phyloP scores from a whole-genome alignment of 2,329 filamentous ascomycete genomes.

The Sporothrix globosa region DNA sequence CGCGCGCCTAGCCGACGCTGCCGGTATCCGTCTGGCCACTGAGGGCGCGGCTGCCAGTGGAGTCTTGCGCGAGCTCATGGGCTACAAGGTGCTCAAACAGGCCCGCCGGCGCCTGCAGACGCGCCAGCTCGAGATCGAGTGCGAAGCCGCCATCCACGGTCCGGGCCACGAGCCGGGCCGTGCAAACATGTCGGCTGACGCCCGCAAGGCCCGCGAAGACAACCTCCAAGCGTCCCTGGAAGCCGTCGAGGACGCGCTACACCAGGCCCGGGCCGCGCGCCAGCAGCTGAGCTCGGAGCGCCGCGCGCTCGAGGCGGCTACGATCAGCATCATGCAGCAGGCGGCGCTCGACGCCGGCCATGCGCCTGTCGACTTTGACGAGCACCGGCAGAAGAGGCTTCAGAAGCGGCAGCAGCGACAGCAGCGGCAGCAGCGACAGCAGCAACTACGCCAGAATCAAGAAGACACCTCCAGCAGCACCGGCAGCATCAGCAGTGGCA shows the following conservation, averaged over 20 bases:
- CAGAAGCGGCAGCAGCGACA: neutral
- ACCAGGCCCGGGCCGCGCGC: slow-evolving; percentile 35
- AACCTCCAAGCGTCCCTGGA: slow-evolving; percentile 29
- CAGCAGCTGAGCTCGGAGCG: slow-evolving; percentile 35
- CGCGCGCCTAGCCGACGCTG: slow-evolving; percentile 38
- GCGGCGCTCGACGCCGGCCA: slow-evolving; percentile 40
- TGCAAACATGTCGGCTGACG: neutral
- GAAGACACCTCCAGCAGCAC: neutral
- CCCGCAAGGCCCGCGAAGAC: neutral
- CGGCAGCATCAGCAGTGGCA: slow-evolving; percentile 10
- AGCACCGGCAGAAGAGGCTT: slow-evolving; percentile 9
- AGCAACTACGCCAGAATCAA: slow-evolving; percentile 19
- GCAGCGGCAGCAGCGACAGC: neutral
- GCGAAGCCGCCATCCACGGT: neutral
- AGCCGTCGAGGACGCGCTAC: slow-evolving; percentile 39
- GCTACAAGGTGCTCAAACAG: slow-evolving; percentile 37
- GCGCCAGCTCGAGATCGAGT: slow-evolving; percentile 24
- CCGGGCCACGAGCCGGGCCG: neutral
- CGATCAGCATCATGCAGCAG: slow-evolving; percentile 42
- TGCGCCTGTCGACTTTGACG: slow-evolving; percentile 37
- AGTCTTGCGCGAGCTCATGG: slow-evolving; percentile 36
- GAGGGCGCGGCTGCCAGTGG: slow-evolving; percentile 33
- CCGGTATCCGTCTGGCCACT: slow-evolving; percentile 38
- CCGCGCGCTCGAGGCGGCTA: slow-evolving; percentile 36
- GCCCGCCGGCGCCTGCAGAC: slow-evolving; percentile 33